These are phyloP conservation scores for Moesziomyces sp. DNA, from an alignment of 1,284 basidiomycete genomes.

Conservation along the genomic window DNA sequence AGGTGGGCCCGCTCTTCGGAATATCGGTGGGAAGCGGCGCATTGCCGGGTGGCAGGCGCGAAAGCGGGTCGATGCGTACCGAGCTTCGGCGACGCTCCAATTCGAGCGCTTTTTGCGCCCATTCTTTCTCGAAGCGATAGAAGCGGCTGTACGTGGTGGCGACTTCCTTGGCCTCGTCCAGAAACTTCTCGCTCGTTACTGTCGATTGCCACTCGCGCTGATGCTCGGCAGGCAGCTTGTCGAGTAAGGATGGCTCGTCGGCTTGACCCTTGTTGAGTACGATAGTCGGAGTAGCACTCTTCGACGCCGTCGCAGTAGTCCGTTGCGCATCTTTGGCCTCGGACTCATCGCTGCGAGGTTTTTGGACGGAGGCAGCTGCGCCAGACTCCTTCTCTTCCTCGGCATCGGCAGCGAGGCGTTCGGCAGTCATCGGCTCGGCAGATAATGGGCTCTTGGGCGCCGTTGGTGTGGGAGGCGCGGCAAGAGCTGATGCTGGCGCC, in stretches of 20 bases:
- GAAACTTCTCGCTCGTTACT: constrained; percentile 11
- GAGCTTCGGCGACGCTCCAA: constrained; percentile 45
- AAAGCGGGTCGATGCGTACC: constrained; percentile 36
- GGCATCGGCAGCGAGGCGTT: constrained; percentile 1
- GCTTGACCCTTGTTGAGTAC: constrained; percentile 15
- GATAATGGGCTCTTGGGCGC: constrained; percentile 33
- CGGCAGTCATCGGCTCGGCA: constrained; percentile 20
- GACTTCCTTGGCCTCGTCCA: constrained; percentile 35
- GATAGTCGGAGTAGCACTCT: constrained; percentile 15
- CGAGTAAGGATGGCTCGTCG: neutral
- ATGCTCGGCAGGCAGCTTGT: constrained; percentile 6
- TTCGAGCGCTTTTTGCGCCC: constrained; percentile 47
- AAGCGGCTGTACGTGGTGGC: constrained; percentile 41
- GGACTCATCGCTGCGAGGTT: neutral
- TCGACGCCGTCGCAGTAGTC: constrained; percentile 9
- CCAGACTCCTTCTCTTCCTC: neutral
- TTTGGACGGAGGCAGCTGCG: neutral
- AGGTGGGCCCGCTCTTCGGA: constrained; percentile 3
- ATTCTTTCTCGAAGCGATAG: constrained; percentile 48
- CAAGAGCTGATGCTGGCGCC: constrained; percentile 10
- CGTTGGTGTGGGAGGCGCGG: constrained; percentile 17
- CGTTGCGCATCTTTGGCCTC: constrained; percentile 1
- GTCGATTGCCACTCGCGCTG: constrained; percentile 16
- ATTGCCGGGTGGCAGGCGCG: constrained; percentile 21
- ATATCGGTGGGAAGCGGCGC: constrained; percentile 15